Conservation (phyloP, 2,329 filamentous ascomycete genomes). For the Graphilbum sp. region DNA sequence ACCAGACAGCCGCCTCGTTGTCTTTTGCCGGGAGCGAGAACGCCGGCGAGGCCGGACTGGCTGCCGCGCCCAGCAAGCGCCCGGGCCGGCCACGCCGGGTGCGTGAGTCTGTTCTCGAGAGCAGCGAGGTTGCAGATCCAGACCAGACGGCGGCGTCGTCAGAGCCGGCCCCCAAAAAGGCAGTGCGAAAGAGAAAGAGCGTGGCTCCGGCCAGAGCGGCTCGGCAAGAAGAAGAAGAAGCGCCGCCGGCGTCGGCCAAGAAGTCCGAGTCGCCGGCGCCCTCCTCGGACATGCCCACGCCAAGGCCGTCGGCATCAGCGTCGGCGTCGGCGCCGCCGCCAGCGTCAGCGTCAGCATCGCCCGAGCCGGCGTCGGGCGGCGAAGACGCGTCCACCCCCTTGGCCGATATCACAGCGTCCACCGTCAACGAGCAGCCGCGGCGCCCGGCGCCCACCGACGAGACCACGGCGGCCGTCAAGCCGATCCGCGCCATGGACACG, state of each 20-base stretch:
- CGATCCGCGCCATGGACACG: constrained; percentile 60
- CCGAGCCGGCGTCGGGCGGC: no score
- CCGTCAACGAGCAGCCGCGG: constrained; percentile 39
- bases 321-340: no score
- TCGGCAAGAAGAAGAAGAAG: background rate
- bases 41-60: constrained; percentile 20
- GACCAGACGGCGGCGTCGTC: constrained; percentile 24
- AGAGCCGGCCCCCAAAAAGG: constrained; percentile 19
- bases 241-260: background rate
- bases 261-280: constrained; percentile 18
- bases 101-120: constrained; percentile 28
- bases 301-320: constrained; percentile 19
- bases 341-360: no score
- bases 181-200: constrained; percentile 53
- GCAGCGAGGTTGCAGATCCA: constrained; percentile 43
- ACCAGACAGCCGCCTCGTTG: constrained; percentile 26
- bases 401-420: constrained; percentile 52
- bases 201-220: constrained; percentile 24
- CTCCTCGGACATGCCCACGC: constrained; percentile 25
- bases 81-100: constrained; percentile 27
- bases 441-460: constrained; percentile 32
- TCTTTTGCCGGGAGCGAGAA: constrained; percentile 11
- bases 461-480: constrained; percentile 41
- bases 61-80: constrained; percentile 13
- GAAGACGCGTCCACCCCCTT: constrained; percentile 31